phyloP scores from a whole-genome alignment of 1,139 yeast species.

The Saccharomyces pastorianus region DNA sequence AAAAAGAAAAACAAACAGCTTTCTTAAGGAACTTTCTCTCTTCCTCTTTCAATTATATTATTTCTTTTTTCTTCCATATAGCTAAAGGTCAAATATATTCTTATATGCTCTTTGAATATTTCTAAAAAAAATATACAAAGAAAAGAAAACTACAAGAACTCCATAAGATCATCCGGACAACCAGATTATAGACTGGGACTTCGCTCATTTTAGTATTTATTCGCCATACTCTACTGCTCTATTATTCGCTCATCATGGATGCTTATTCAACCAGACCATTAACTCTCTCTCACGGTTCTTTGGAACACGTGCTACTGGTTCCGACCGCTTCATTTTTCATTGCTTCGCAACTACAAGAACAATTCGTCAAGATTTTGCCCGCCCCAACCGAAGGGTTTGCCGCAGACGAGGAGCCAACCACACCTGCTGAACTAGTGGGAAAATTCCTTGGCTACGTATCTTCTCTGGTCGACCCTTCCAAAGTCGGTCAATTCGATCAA shows the following conservation, averaged over 20 bases:
- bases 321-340: slow-evolving; percentile 74
- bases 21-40: not conserved
- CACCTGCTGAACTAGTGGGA: slow-evolving; percentile 79
- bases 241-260: slow-evolving; percentile 12
- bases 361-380: slow-evolving; percentile 66
- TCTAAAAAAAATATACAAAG: not conserved
- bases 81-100: not conserved
- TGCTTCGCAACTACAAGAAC: slow-evolving; percentile 83
- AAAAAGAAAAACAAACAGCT: not conserved
- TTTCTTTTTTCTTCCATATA: not conserved
- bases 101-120: not conserved
- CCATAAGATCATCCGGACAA: not conserved
- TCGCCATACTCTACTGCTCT: not conserved
- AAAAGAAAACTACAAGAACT: not conserved
- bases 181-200: not conserved
- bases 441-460: slow-evolving; percentile 79
- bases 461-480: slow-evolving; percentile 41
- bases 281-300: slow-evolving; percentile 72
- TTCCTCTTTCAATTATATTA: not conserved
- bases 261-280: slow-evolving; percentile 58
- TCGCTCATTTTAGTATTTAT: not conserved
- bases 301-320: slow-evolving; percentile 81
- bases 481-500: slow-evolving; percentile 52
- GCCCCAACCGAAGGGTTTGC: slow-evolving; percentile 76
- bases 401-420: slow-evolving; percentile 81